Base-by-base conservation (phyloP, 2,329 filamentous ascomycete species). In the Ophiognomonia clavigignenti-juglandacearum region DNA sequence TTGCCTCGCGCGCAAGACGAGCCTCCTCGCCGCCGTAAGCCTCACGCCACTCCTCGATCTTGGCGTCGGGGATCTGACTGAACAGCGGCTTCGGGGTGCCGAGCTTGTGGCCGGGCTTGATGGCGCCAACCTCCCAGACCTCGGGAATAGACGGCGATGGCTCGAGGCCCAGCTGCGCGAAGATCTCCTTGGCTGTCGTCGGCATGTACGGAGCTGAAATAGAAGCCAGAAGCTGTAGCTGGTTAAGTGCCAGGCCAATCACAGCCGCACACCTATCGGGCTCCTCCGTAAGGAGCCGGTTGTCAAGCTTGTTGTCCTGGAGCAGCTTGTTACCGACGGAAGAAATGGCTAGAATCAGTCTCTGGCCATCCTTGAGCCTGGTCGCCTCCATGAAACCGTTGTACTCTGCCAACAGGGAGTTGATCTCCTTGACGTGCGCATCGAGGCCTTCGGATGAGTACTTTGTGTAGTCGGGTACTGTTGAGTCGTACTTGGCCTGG, bases 121-220 rank as follows among this genome's bases (percentile, higher is more conserved):
- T 70, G 3, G 73, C 67, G 52, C 80, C 73, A n/a, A 68, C 66
- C 16, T 63, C 61, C 84, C 87, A 93, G 37, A 71, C 69, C 54
- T 82, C 73, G 2, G 86, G 84, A 52, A 91, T 89, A 29, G 67
- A 66, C 39, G 75, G 66, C 59, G 78, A 67, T 50, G 73, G 53
- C 85, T 64, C 54, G 45, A 79, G 63, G 39, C 85, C 80, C 23
- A 97, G 78, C 70, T 96, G 92, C 53, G 78, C 67, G 54, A 88
- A 79, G 57, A 96, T 96, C 26, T 81, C 80, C 50, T 76, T 76
- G 4, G 86, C 75, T 8, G 86, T 91, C n/a, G 77, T 77, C 34
- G 89, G 90, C 75, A 96, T 88, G 69, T 92, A 96, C 0, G 91
- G 91, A 43, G 82, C 80, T 47, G 91, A 78, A 36, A 96, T 70